phyloP scores from a whole-genome alignment of 1,139 yeast genomes.

The Ogataea hybrid region DNA sequence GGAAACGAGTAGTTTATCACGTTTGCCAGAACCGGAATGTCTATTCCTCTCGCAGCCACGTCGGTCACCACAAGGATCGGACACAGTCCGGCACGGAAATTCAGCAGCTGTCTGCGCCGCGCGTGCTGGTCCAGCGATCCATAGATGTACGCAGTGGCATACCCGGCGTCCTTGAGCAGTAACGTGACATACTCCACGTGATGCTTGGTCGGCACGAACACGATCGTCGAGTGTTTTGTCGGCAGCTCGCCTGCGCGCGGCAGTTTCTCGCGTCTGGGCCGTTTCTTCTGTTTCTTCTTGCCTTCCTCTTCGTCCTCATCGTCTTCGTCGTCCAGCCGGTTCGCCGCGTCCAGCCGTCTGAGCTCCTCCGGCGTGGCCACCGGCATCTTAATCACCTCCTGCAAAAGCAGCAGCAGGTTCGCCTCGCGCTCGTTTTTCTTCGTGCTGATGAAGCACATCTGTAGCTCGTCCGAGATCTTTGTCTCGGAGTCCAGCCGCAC shows the following conservation, averaged over 20 bases:
- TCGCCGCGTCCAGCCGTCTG: conserved; percentile 48
- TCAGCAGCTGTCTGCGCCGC: conserved; percentile 81
- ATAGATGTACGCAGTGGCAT: conserved; percentile 78
- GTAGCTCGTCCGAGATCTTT: conserved; percentile 84
- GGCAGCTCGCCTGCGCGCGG: conserved; percentile 85
- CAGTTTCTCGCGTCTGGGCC: conserved; percentile 50
- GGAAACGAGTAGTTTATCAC: conserved; percentile 91
- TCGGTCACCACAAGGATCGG: conserved; percentile 91
- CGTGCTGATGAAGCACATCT: conserved; percentile 82
- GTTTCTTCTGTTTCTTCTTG: conserved; percentile 29
- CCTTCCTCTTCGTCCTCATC: conserved; percentile 38
- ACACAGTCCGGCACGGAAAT: conserved; percentile 82
- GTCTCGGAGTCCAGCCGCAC: conserved; percentile 91
- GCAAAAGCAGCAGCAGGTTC: conserved; percentile 68
- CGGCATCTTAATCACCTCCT: conserved; percentile 85
- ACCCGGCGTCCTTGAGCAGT: conserved; percentile 73
- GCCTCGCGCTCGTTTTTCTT: conserved; percentile 91
- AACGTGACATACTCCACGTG: conserved; percentile 89
- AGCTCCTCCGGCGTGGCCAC: conserved; percentile 66
- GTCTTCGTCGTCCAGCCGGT: conserved; percentile 45
- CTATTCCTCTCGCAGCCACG: conserved; percentile 99
- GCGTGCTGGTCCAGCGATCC: conserved; percentile 96
- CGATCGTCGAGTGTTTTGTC: conserved; percentile 79
- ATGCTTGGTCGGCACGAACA: conserved; percentile 96
- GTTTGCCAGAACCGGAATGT: conserved; percentile 93